Conservation (phyloP, 495 filamentous ascomycete species). For the Cudoniella acicularis region DNA sequence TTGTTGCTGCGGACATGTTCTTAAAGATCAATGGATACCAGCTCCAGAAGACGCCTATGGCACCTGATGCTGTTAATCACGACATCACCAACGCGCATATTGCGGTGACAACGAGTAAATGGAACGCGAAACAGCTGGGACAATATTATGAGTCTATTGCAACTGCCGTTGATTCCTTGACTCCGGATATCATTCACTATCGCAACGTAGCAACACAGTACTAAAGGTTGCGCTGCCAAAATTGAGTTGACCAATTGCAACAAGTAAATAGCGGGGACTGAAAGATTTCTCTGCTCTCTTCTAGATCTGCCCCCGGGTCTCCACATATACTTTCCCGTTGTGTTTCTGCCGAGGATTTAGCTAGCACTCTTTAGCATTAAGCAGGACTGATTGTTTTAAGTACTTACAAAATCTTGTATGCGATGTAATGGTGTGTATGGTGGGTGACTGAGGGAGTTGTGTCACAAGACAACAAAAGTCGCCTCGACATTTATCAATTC, state of each 20-base stretch:
- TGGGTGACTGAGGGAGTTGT: too few relatives aligned
- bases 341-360: too few relatives aligned
- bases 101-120: slow-evolving; percentile 28
- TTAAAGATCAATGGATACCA: slow-evolving; percentile 34
- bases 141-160: slow-evolving; percentile 27
- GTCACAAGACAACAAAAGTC: too few relatives aligned
- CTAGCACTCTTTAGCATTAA: too few relatives aligned
- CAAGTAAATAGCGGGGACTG: background rate
- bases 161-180: slow-evolving; percentile 12
- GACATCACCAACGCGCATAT: slow-evolving; percentile 27
- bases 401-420: too few relatives aligned
- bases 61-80: slow-evolving; percentile 16
- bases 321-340: too few relatives aligned
- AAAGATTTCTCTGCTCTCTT: too few relatives aligned
- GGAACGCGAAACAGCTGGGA: slow-evolving; percentile 26
- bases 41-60: slow-evolving; percentile 22
- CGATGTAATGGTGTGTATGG: too few relatives aligned
- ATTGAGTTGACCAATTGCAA: background rate
- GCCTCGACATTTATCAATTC: too few relatives aligned
- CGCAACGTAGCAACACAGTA: slow-evolving; percentile 19
- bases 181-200: slow-evolving; percentile 18
- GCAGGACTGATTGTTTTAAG: too few relatives aligned
- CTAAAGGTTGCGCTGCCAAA: slow-evolving; percentile 4
- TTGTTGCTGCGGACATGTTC: slow-evolving; percentile 34
- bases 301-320: too few relatives aligned